Percentiles rank a stretch among this genome's conserved stretches.
Evolutionary conservation across 192 early-diverging fungal species (phyloP).

Genomic region (Blastocladiella britannica): DNA sequence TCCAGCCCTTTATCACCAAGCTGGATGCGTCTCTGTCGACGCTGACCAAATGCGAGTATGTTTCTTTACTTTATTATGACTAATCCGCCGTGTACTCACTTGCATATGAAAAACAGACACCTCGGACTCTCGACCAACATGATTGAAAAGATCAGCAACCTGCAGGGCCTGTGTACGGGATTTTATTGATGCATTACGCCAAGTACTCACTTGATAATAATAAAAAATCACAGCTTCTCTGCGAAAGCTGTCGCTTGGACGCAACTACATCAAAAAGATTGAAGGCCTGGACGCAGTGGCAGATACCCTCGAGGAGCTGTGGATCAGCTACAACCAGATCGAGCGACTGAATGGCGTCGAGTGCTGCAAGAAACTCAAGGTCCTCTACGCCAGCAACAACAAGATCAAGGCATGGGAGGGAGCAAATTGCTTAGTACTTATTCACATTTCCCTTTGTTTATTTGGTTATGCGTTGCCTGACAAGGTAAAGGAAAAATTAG

Average conservation of each 20-base stretch:
- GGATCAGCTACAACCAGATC: conserved; percentile 31
- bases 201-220: conserved; percentile 2
- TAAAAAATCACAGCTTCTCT: conserved; percentile 8
- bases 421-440: too few species aligned
- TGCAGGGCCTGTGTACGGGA: conserved; percentile 18
- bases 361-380: conserved; percentile 35
- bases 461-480: too few species aligned
- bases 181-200: too few species aligned
- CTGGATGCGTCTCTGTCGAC: conserved; percentile 27
- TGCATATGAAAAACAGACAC: conserved; percentile 12
- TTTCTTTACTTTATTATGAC: too few species aligned
- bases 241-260: conserved; percentile 24
- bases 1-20: conserved; percentile 29
- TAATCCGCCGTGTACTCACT: too few species aligned
- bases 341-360: conserved; percentile 32
- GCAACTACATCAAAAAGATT: conserved; percentile 33
- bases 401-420: conserved; percentile 34
- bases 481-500: too few species aligned
- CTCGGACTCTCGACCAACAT: conserved; percentile 26
- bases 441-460: too few species aligned
- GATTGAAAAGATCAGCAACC: conserved; percentile 28
- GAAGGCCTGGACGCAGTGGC: conserved; percentile 31
- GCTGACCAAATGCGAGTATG: conserved; percentile 20
- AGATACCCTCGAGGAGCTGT: conserved; percentile 33
- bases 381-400: conserved; percentile 32